Evolutionary conservation across 805 yeast genomes (phyloP), one percentile per base, ranked within the genome.

Genomic region (Pichia nakasei): DNA sequence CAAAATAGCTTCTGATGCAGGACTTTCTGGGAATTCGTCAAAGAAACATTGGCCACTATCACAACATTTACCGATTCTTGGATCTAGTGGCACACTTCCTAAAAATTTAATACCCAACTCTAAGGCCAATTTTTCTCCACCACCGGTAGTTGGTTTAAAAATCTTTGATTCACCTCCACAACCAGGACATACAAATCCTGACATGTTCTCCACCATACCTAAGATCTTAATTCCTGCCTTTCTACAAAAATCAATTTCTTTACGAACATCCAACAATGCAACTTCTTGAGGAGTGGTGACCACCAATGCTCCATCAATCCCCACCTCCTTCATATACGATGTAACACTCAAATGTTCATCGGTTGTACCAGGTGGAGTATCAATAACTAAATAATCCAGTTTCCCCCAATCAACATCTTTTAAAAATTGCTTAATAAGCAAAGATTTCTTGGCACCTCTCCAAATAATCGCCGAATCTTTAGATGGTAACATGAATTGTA

Each of bases 221-320:
- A 93, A 62, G 3, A 93, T 75, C 47, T 74, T 81, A 48, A 93
- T 88, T 2, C 80, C 81, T 2, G 97, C 97, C 61, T 93, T 93
- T 36, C 79, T 72, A 63, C 98, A 93, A 56, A 93, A 93, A 59
- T 91, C 95, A 19, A 93, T 85, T 58, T 93, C 98, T 63, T 93
- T 93, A 45, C 99, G 70, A 5, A 93, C 99, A 58, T 93, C 99
- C 38, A 93, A 65, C 35, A 93, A 66, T 0, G 98, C 95, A 19
- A 91, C 97, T 61, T 93, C 99, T 63, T 93, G 99, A 0, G 99
- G 98, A 0, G 98, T 93, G 0, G 98, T 91, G 31, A 93, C 93
- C 3, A 93, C 74, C 26, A 93, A 69, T 0, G 98, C 98, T 1
- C 99, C 99, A 59, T 91, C 97, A 2, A 93, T 80, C 0, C 96